Conservation (phyloP, 2,329 filamentous ascomycete species). For the Aspergillus alliaceus region DNA sequence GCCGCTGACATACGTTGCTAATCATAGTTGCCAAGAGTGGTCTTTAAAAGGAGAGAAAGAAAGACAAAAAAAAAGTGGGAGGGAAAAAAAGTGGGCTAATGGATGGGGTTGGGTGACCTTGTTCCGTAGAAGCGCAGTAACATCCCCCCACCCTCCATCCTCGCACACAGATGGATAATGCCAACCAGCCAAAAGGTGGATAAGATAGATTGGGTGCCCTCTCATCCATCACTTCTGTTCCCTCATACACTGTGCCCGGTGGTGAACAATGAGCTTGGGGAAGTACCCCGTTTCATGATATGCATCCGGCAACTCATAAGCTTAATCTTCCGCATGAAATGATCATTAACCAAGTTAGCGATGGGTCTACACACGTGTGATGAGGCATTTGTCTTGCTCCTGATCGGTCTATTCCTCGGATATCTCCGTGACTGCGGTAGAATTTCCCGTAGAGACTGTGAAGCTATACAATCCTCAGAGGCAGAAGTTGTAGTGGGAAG, state of each 20-base stretch:
- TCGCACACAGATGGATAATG: neutral
- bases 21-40: conserved; percentile 6
- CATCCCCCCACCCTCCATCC: neutral
- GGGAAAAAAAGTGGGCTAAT: neutral
- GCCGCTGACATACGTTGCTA: conserved; percentile 9
- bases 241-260: neutral
- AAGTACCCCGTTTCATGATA: neutral
- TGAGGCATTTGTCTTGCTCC: neutral
- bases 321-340: neutral
- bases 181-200: neutral
- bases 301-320: neutral
- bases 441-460: neutral
- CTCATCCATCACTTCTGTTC: neutral
- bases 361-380: neutral
- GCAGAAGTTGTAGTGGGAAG: neutral
- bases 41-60: neutral
- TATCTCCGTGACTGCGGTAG: neutral
- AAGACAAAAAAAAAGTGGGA: neutral
- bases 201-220: neutral
- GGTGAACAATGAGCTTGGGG: neutral
- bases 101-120: no score
- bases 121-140: neutral
- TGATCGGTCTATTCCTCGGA: neutral
- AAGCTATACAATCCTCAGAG: neutral
- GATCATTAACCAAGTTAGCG: neutral